Percentiles rank a stretch among this genome's conserved stretches.
phyloP scores from a whole-genome alignment of 192 early-diverging fungal genomes.

The Coemansia sp. region DNA sequence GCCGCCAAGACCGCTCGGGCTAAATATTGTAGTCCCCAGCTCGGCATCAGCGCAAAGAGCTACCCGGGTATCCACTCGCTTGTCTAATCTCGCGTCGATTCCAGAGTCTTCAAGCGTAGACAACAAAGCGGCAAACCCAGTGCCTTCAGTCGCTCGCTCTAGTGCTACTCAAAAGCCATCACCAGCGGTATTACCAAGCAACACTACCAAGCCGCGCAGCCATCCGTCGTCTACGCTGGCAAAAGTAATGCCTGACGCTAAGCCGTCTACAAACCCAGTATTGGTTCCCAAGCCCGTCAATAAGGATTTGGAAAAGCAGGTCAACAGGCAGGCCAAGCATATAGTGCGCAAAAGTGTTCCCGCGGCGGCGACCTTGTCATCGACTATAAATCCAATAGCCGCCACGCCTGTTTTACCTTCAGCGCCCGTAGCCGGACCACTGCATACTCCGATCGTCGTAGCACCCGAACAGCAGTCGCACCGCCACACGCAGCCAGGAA shows the following conservation, averaged over 20 bases:
- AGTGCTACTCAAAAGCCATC: background rate
- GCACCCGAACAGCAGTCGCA: background rate
- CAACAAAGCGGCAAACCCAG: background rate
- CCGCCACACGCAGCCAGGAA: constrained; percentile 10
- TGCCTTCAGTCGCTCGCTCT: background rate
- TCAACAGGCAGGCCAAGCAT: background rate
- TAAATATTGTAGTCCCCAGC: constrained; percentile 10
- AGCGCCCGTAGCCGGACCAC: constrained; percentile 6
- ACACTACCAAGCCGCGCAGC: background rate
- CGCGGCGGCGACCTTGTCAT: background rate
- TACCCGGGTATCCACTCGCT: background rate
- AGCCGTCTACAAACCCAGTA: background rate
- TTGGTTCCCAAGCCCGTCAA: background rate
- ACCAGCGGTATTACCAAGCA: background rate
- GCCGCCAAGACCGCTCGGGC: background rate
- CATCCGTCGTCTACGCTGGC: background rate
- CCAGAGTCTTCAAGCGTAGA: constrained; percentile 1
- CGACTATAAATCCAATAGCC: background rate
- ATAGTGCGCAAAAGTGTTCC: background rate
- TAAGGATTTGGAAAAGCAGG: background rate
- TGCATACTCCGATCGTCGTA: constrained; percentile 27
- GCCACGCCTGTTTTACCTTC: background rate
- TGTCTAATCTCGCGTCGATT: constrained; percentile 3
- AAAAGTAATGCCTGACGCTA: background rate
- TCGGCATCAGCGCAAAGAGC: constrained; percentile 5